Evolutionary conservation across 306 rosid genomes (phyloP).

Genomic region (Spatholobus suberectus): DNA sequence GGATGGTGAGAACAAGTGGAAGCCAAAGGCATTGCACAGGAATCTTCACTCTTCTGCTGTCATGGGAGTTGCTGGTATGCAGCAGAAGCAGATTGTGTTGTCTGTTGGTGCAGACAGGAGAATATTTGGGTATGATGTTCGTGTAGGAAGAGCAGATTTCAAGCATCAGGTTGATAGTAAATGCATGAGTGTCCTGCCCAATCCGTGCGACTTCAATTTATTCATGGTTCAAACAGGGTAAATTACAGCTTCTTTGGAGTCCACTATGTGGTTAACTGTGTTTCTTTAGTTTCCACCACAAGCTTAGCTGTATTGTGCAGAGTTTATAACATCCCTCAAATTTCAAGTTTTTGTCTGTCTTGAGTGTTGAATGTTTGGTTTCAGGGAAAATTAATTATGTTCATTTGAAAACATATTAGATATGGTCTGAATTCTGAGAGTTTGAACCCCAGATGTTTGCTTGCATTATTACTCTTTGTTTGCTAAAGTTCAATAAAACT

Average conservation of each 20-base stretch:
- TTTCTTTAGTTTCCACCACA: conserved; percentile 9
- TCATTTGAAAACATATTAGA: conserved; percentile 30
- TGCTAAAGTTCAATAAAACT: conserved; percentile 10
- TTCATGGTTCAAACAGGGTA: conserved; percentile 98
- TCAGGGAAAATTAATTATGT: not conserved
- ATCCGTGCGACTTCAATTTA: conserved; percentile 89
- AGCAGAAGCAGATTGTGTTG: conserved; percentile 78
- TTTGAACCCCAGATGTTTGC: conserved; percentile 15
- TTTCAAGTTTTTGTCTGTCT: not conserved
- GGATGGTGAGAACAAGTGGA: conserved; percentile 72
- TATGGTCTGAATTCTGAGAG: conserved; percentile 3
- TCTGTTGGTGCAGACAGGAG: conserved; percentile 96
- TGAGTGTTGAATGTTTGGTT: not conserved
- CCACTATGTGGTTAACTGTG: not conserved
- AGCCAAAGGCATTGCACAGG: conserved; percentile 83
- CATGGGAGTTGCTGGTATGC: conserved; percentile 97
- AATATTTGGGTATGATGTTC: conserved; percentile 74
- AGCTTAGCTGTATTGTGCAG: conserved; percentile 20
- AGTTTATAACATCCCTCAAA: not conserved
- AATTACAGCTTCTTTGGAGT: conserved; percentile 31
- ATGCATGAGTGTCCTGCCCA: conserved; percentile 97
- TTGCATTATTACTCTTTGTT: conserved; percentile 21
- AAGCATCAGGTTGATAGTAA: conserved; percentile 92
- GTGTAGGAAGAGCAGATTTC: conserved; percentile 74
- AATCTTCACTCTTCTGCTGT: conserved; percentile 91